These are phyloP conservation scores for Tylopilus balloui DNA, from an alignment of 768 basidiomycete species.

Conservation along the genomic window DNA sequence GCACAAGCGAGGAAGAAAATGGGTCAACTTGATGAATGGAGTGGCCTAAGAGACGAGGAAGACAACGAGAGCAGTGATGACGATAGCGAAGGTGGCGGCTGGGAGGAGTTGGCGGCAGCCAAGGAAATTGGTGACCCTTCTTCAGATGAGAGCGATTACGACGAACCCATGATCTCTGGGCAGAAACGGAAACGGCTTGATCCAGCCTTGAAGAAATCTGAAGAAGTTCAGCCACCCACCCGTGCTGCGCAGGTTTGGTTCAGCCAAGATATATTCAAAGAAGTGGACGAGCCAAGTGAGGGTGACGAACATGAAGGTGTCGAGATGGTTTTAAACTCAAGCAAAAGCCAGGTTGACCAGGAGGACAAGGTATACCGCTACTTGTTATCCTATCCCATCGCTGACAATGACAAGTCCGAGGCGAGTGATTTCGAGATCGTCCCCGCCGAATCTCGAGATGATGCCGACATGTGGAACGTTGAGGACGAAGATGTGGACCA, in stretches of 20 bases:
- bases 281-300: conserved; percentile 36
- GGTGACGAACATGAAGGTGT: conserved; percentile 22
- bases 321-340: conserved; percentile 27
- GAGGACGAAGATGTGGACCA: conserved; percentile 73
- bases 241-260: conserved; percentile 88
- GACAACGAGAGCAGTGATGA: conserved; percentile 38
- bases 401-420: conserved; percentile 18
- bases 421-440: conserved; percentile 68
- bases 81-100: conserved; percentile 53
- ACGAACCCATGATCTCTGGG: conserved; percentile 24
- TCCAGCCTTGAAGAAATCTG: conserved; percentile 36
- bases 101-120: conserved; percentile 57
- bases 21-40: conserved; percentile 77
- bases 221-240: conserved; percentile 36
- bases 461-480: conserved; percentile 75
- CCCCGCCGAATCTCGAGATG: conserved; percentile 52
- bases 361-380: conserved; percentile 24
- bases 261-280: conserved; percentile 84
- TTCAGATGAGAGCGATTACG: conserved; percentile 49
- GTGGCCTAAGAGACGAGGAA: conserved; percentile 56
- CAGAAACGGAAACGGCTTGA: conserved; percentile 42
- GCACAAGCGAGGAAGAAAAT: conserved; percentile 72
- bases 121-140: conserved; percentile 49
- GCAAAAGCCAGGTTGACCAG: conserved; percentile 29
- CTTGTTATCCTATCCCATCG: neutral